A percentile compares a stretch with the other conserved stretches of the same genome.
phyloP scores from a whole-genome alignment of 1,284 basidiomycete species.

The Heliocybe sulcata region DNA sequence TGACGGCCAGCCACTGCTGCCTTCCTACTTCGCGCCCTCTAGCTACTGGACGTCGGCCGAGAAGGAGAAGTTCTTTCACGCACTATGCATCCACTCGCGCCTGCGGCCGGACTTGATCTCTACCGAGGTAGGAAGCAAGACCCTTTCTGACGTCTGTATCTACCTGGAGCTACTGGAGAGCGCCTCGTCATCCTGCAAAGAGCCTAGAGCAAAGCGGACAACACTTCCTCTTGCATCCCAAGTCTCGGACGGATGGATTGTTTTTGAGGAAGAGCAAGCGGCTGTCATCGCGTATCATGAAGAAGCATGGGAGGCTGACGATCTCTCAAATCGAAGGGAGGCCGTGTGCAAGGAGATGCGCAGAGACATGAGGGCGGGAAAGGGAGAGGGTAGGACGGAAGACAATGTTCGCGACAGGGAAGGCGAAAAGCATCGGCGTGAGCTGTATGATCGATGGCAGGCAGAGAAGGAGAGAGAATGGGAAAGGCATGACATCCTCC shows the following conservation, averaged over 20 bases:
- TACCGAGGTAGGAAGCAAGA: slow-evolving; percentile 54
- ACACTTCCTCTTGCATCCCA: slow-evolving; percentile 34
- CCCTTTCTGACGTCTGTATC: slow-evolving; percentile 47
- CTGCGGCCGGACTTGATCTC: slow-evolving; percentile 68
- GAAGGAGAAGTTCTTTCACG: slow-evolving; percentile 66
- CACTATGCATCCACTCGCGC: slow-evolving; percentile 54
- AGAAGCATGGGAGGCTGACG: slow-evolving; percentile 12
- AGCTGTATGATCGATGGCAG: slow-evolving; percentile 19
- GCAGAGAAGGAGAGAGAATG: slow-evolving; percentile 19
- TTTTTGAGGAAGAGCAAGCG: slow-evolving; percentile 53
- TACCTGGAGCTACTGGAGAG: slow-evolving; percentile 49
- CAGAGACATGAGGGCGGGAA: slow-evolving; percentile 8
- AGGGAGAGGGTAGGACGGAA: slow-evolving; percentile 10
- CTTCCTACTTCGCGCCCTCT: slow-evolving; percentile 37
- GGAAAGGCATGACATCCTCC: slow-evolving; percentile 29
- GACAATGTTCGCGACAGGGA: slow-evolving; percentile 18
- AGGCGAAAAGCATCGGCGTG: slow-evolving; percentile 16
- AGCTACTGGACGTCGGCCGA: slow-evolving; percentile 61
- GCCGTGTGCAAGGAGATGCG: slow-evolving; percentile 15
- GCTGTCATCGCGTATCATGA: slow-evolving; percentile 27
- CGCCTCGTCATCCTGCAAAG: slow-evolving; percentile 13
- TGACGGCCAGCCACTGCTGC: neutral
- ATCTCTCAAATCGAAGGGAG: slow-evolving; percentile 11
- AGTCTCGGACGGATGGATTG: slow-evolving; percentile 53
- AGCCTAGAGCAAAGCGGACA: slow-evolving; percentile 8